Evolutionary conservation across 2,329 filamentous ascomycete species (phyloP), one percentile per base, ranked within the genome.

Genomic region (Scleromitrula shiraiana): DNA sequence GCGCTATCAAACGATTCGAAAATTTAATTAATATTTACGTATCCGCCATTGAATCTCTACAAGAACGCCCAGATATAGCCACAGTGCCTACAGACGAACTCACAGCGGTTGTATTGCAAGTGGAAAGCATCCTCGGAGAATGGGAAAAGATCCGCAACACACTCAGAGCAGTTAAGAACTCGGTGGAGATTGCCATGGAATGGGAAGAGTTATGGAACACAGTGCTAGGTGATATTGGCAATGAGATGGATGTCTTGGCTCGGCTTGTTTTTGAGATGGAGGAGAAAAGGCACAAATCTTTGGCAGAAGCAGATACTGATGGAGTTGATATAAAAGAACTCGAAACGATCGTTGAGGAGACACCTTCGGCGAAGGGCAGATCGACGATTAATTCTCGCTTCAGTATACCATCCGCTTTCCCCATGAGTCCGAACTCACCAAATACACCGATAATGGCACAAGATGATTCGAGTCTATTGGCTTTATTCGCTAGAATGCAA

Each of bases 131-230:
- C 50, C 72, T 95, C 52, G 74, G 75, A 29, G 87, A 90, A 60
- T 98, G 93, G 93, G 75, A 80, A 37, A 81, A 82, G 56, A 91
- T 96, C 59, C 85, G 88, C 59, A 74, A 72, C 35, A 83, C 85
- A 1, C 70, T 98, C 42, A 85, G 84, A 54, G 82, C 70, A 22
- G 85, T 95, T 48, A 95, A 95, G 64, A 78, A 78, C 40, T 91
- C 97, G 62, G 91, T 98, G 15, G 93, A 97, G 66, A 82, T 95
- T 50, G 93, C 93, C 39, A 95, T 97, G 89, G 93, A 98, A 63
- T 98, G 91, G 91, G 90, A 96, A 65, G 90, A 97, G 68, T 74
- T 98, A 29, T 97, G 93, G 91, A 88, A 88, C 59, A 88, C 78
- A 54, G 91, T 97, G 3, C 73, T 98, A 2, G 91, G 90, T 37